These are phyloP conservation scores for Rasamsonia emersonii DNA, from an alignment of 2,329 filamentous ascomycete species.

Conservation along the genomic window DNA sequence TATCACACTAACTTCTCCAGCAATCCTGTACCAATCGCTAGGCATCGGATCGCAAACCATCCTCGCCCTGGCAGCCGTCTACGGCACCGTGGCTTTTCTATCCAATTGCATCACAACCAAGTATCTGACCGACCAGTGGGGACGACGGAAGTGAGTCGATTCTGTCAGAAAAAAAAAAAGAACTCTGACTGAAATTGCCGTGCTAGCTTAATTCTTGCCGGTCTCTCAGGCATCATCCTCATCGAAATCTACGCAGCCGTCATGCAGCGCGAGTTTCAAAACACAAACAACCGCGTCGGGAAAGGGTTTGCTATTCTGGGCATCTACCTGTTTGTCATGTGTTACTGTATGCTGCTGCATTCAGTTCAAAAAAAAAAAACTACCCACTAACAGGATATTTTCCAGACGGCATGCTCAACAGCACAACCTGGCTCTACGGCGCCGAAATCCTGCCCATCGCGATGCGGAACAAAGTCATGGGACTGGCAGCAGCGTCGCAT, in stretches of 20 bases:
- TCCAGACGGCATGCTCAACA: constrained; percentile 45
- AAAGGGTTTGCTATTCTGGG: constrained; percentile 53
- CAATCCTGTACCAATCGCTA: constrained; percentile 47
- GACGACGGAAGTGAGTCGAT: constrained; percentile 41
- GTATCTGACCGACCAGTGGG: constrained; percentile 50
- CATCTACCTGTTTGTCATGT: constrained; percentile 51
- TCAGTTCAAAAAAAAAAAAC: neutral
- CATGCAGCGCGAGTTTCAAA: constrained; percentile 50
- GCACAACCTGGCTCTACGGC: constrained; percentile 48
- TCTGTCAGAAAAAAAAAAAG: too few relatives aligned
- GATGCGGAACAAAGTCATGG: constrained; percentile 48
- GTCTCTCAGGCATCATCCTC: constrained; percentile 44
- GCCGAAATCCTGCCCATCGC: constrained; percentile 48
- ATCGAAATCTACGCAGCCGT: constrained; percentile 52
- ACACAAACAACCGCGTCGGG: constrained; percentile 46
- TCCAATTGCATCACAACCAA: constrained; percentile 45
- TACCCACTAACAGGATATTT: constrained; percentile 5
- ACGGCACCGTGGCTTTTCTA: constrained; percentile 45
- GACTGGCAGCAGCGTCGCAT: constrained; percentile 45
- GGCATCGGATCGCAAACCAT: constrained; percentile 44
- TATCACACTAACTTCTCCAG: constrained; percentile 20
- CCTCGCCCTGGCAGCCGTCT: constrained; percentile 46
- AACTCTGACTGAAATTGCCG: neutral
- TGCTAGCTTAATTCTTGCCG: constrained; percentile 41
- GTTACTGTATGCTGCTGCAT: constrained; percentile 38